These are phyloP conservation scores for Annulohypoxylon bovei DNA, from an alignment of 495 filamentous ascomycete genomes.

Conservation along the genomic window DNA sequence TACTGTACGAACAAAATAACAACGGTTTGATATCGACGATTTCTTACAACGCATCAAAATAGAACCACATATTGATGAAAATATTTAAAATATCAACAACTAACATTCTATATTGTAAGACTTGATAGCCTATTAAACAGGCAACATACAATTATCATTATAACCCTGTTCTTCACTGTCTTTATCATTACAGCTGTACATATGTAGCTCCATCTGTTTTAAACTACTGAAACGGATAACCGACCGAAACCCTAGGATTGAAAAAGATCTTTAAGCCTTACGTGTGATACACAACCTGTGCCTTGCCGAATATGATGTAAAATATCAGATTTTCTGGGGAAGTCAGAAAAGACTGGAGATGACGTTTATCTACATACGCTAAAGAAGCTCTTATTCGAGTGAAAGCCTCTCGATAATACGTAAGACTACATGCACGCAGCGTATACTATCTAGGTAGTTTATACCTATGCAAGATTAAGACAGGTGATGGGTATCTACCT, in stretches of 20 bases:
- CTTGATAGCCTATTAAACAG: conserved; percentile 5
- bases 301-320: conserved; percentile 1
- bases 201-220: conserved; percentile 3
- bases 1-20: conserved; percentile 22
- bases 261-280: conserved; percentile 6
- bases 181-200: conserved; percentile 17
- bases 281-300: conserved; percentile 1
- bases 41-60: conserved; percentile 3
- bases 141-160: conserved; percentile 1
- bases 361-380: conserved; percentile 9
- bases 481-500: not conserved
- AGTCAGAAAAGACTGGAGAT: not conserved
- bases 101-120: not conserved
- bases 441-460: not conserved
- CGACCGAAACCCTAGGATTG: conserved; percentile 27
- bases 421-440: not conserved
- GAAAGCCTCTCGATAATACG: not conserved
- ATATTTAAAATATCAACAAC: not conserved
- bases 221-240: conserved; percentile 3
- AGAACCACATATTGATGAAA: conserved; percentile 25
- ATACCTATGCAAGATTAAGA: not conserved
- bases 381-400: not conserved
- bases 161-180: conserved; percentile 5
- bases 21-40: conserved; percentile 13
- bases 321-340: conserved; percentile 4